phyloP scores from a whole-genome alignment of 148 eudicot genomes.

The Pouteria glomerata region DNA sequence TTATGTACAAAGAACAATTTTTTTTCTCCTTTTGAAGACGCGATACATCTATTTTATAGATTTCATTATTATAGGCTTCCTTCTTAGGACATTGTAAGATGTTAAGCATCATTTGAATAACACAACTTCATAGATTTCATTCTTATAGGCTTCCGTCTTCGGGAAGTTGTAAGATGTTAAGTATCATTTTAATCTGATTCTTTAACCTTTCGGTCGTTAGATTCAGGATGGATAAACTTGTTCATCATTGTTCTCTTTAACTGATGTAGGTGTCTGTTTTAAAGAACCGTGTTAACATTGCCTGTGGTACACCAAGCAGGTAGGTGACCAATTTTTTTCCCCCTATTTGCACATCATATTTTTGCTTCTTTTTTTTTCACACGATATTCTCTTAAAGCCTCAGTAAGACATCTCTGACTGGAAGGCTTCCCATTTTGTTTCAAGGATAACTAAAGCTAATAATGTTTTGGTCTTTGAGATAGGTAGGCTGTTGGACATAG shows the following conservation, averaged over 20 bases:
- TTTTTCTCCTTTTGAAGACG: not conserved
- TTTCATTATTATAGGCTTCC: not conserved
- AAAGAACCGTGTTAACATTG: slow-evolving; percentile 81
- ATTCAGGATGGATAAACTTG: not conserved
- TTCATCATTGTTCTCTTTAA: not conserved
- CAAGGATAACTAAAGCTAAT: not conserved
- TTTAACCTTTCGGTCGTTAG: not conserved
- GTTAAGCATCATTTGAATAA: too few species aligned
- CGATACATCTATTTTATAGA: not conserved
- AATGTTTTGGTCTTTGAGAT: not conserved
- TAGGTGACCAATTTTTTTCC: slow-evolving; percentile 11
- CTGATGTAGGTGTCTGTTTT: slow-evolving; percentile 51
- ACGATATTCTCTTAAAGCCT: not conserved
- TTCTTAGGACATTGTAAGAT: too few species aligned
- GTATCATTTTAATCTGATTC: not conserved
- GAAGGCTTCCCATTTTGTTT: not conserved
- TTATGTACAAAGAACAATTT: not conserved
- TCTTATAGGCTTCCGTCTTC: too few species aligned
- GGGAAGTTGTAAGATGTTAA: too few species aligned
- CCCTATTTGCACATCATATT: too few species aligned
- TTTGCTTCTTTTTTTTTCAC: too few species aligned
- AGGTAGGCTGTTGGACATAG: not conserved
- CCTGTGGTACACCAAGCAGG: slow-evolving; percentile 96
- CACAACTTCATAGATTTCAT: too few species aligned
- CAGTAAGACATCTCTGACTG: not conserved